Percentiles rank a stretch among this genome's conserved stretches.
These are phyloP conservation scores for Pythium pyrilobum DNA, from an alignment of 352 stramenopile genomes.

Conservation along the genomic window DNA sequence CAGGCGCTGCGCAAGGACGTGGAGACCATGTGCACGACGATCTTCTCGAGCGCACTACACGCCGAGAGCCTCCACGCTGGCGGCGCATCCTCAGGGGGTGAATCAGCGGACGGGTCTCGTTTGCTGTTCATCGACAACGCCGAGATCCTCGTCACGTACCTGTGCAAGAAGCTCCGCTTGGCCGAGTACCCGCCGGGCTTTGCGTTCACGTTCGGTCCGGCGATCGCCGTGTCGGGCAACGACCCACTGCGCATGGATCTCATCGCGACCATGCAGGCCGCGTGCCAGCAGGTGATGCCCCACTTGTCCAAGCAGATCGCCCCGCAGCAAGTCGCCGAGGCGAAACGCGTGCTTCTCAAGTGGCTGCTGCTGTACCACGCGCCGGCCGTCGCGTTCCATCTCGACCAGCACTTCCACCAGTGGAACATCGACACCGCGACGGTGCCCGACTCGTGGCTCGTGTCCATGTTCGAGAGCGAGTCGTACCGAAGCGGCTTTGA, in stretches of 20 bases:
- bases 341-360: slow-evolving; percentile 51
- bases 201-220: slow-evolving; percentile 45
- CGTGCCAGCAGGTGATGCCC: slow-evolving; percentile 45
- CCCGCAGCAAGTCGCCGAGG: slow-evolving; percentile 21
- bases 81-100: slow-evolving; percentile 22
- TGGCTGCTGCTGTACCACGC: slow-evolving; percentile 72
- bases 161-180: slow-evolving; percentile 57
- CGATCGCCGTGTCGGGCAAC: slow-evolving; percentile 52
- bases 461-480: slow-evolving; percentile 68
- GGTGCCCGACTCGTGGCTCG: slow-evolving; percentile 67
- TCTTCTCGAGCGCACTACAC: slow-evolving; percentile 61
- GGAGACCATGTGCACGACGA: slow-evolving; percentile 47
- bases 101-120: slow-evolving; percentile 32
- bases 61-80: slow-evolving; percentile 22
- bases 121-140: slow-evolving; percentile 74
- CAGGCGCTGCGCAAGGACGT: slow-evolving; percentile 58
- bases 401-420: slow-evolving; percentile 68
- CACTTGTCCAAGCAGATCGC: slow-evolving; percentile 37
- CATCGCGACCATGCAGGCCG: slow-evolving; percentile 39
- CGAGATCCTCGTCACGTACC: slow-evolving; percentile 60
- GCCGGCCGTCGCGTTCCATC: slow-evolving; percentile 56
- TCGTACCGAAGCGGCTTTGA: slow-evolving; percentile 38
- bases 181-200: slow-evolving; percentile 45
- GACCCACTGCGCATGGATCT: slow-evolving; percentile 63
- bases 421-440: slow-evolving; percentile 41